Conservation (phyloP, 2,329 filamentous ascomycete species). For the Colletotrichum cereale region DNA sequence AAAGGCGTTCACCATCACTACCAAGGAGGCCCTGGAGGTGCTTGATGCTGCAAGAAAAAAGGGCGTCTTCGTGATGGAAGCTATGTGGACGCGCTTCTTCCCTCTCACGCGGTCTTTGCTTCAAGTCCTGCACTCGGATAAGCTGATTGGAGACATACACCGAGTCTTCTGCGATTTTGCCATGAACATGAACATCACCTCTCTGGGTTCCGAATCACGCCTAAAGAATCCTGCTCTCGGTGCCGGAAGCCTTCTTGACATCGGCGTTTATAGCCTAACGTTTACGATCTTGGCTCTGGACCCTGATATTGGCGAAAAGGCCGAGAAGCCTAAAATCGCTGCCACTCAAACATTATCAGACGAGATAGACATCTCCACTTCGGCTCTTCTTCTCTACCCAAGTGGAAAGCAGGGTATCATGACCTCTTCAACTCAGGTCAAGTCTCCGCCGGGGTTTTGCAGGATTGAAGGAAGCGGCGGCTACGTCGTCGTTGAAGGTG, state of each 20-base stretch:
- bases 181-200: conserved; percentile 51
- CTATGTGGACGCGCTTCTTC: conserved; percentile 60
- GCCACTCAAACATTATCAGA: conserved; percentile 52
- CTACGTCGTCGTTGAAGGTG: conserved; percentile 52
- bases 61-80: conserved; percentile 60
- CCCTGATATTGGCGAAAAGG: conserved; percentile 44
- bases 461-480: conserved; percentile 56
- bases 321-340: conserved; percentile 50
- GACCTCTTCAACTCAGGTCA: conserved; percentile 53
- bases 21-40: conserved; percentile 54
- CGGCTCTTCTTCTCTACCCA: conserved; percentile 55
- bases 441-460: conserved; percentile 47
- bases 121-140: conserved; percentile 53
- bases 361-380: conserved; percentile 52
- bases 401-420: conserved; percentile 56
- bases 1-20: conserved; percentile 59
- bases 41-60: conserved; percentile 54
- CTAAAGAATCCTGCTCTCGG: conserved; percentile 55
- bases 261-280: conserved; percentile 58
- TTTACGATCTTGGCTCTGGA: conserved; percentile 54
- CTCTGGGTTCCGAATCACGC: conserved; percentile 48
- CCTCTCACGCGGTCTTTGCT: conserved; percentile 52
- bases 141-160: conserved; percentile 53
- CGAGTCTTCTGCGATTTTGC: conserved; percentile 57
- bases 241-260: conserved; percentile 57